Base-by-base conservation (phyloP, 1,284 basidiomycete species). In the Pterula multifida region DNA sequence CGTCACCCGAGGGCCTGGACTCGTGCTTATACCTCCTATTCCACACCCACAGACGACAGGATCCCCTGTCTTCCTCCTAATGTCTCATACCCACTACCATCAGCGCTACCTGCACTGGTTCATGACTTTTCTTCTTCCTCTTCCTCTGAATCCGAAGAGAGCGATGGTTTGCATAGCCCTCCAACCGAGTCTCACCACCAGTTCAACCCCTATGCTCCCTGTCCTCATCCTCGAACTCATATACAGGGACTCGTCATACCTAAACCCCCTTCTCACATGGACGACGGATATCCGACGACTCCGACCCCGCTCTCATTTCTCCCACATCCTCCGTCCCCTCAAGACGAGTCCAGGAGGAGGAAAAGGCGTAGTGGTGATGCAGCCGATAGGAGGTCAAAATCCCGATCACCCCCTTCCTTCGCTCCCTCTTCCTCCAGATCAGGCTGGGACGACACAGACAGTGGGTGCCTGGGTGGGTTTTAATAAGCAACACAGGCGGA, bases 121-220 rank as follows among this genome's bases (percentile, higher is more conserved):
- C 75, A 73, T 22, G 78, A 81, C 61, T 58, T 77, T 53, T 80
- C 78, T 17, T 42, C 39, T 17, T 42, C 39, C 9, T 42, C 39
- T 11, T 42, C 39, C 17, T 79, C 78, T 26, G 75, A 78, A 58
- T 77, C 75, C 1, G 79, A 82, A 56, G 78, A 81, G 62, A 75
- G 73, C 53, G 78, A 81, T 60, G 70, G 68, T 36, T 70, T 73
- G 54, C 54, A 60, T n/a, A 61, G 64, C 52, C 64, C 67, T 23
- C 63, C 59, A 13, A 60, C 58, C 36, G 61, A 54, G 57, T 25
- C 53, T 55, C 53, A 53, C 50, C 44, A 45, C 21, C 39, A 22
- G 46, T 26, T 47, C 53, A 13, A 23, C 50, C 45, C 24, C 39
- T 32, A 47, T 26, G 50, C 28, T 32, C 28, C 28, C 6, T 32